phyloP scores from a whole-genome alignment of 371 early-diverging fungal species.

The Apophysomyces sp. region DNA sequence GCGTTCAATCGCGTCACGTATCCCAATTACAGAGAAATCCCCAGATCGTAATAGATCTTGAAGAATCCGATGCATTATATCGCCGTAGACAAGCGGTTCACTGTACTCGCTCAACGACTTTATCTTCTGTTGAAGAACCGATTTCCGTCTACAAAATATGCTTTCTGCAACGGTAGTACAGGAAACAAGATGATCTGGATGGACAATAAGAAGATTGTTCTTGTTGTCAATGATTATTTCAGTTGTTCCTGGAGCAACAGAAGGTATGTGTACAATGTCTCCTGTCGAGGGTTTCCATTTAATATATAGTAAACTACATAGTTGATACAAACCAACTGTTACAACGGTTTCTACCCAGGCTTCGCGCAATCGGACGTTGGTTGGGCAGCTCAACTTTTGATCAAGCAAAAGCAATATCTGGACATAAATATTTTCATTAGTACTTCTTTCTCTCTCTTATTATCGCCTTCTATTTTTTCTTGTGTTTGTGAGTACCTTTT shows the following conservation, averaged over 20 bases:
- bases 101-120: constrained; percentile 46
- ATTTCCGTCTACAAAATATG: constrained; percentile 71
- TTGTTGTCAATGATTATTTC: constrained; percentile 50
- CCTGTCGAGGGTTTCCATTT: constrained; percentile 22
- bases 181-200: constrained; percentile 82
- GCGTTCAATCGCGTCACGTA: constrained; percentile 43
- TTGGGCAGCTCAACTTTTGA: background rate
- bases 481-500: too few species aligned
- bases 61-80: constrained; percentile 78
- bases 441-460: too few species aligned
- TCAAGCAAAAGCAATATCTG: constrained; percentile 2
- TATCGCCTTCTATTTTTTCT: too few species aligned
- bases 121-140: constrained; percentile 71
- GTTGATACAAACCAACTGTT: constrained; percentile 11
- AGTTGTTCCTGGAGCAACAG: background rate
- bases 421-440: too few species aligned
- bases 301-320: background rate
- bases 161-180: constrained; percentile 77
- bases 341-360: constrained; percentile 47
- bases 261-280: constrained; percentile 55
- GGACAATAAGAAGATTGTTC: constrained; percentile 60
- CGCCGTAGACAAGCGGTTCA: constrained; percentile 73
- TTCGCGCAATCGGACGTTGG: constrained; percentile 31
- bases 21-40: constrained; percentile 51
- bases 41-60: constrained; percentile 58